These are phyloP conservation scores for Starmera caribaea DNA, from an alignment of 805 yeast genomes.

Conservation along the genomic window DNA sequence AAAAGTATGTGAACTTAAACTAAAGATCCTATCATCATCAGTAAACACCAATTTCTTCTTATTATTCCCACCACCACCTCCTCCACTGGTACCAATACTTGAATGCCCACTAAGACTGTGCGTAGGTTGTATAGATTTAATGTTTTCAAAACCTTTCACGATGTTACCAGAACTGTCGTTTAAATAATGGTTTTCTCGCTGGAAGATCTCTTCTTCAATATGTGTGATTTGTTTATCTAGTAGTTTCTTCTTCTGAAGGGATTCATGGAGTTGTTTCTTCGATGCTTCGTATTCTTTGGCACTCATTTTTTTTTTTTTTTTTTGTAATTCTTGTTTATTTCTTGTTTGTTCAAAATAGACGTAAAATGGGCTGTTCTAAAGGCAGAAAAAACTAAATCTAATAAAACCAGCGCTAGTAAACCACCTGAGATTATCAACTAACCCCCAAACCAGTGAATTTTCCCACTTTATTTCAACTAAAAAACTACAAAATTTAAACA, in stretches of 20 bases:
- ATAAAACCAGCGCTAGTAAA: too few species aligned
- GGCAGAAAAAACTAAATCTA: too few species aligned
- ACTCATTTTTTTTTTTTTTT: conserved; percentile 9
- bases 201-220: conserved; percentile 72
- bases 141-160: conserved; percentile 84
- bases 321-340: not conserved
- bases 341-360: too few species aligned
- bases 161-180: conserved; percentile 67
- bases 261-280: conserved; percentile 55
- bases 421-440: too few species aligned
- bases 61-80: conserved; percentile 1
- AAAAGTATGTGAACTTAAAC: conserved; percentile 62
- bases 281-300: conserved; percentile 51
- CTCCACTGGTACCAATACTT: too few species aligned
- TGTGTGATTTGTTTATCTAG: conserved; percentile 54
- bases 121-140: conserved; percentile 18
- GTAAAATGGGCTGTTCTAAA: too few species aligned
- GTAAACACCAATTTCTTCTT: conserved; percentile 41
- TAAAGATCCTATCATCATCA: conserved; percentile 75
- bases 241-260: conserved; percentile 49
- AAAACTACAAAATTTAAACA: too few species aligned
- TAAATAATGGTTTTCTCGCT: conserved; percentile 68
- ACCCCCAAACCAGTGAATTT: too few species aligned
- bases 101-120: too few species aligned
- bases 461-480: too few species aligned